A percentile compares a stretch with the other conserved stretches of the same genome.
phyloP scores from a whole-genome alignment of 495 filamentous ascomycete genomes.

The Letharia columbiana region DNA sequence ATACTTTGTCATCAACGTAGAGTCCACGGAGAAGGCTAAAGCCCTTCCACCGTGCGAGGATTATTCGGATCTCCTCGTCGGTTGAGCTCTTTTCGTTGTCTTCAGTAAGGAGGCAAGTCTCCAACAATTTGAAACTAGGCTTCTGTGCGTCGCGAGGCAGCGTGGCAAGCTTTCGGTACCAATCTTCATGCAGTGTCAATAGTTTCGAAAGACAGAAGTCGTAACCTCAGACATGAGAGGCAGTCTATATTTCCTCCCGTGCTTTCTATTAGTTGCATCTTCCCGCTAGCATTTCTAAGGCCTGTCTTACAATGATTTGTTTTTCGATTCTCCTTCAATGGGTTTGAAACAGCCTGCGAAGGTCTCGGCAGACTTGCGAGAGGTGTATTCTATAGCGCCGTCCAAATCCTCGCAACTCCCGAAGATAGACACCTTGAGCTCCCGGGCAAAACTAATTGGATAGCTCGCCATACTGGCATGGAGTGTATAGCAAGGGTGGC shows the following conservation, averaged over 20 bases:
- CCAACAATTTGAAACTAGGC: too few species aligned
- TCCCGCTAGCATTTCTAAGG: background rate
- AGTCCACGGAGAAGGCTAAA: background rate
- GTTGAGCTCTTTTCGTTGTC: background rate
- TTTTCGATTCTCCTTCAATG: background rate
- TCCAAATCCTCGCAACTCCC: background rate
- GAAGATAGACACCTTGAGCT: background rate
- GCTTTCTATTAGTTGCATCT: background rate
- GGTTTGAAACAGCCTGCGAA: background rate
- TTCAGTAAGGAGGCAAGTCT: background rate
- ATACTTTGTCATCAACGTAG: background rate
- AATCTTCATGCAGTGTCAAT: background rate
- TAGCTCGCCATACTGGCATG: background rate
- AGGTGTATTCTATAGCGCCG: background rate
- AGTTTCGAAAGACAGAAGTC: constrained; percentile 5
- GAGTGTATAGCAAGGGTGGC: background rate
- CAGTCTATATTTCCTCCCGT: background rate
- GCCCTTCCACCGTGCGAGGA: background rate
- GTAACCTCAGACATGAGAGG: background rate
- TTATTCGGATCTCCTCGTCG: background rate
- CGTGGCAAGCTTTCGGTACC: background rate
- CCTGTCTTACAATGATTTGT: background rate
- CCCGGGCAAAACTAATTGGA: background rate
- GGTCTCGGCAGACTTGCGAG: background rate
- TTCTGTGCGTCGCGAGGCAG: background rate